These are phyloP conservation scores for Xylona heveae DNA, from an alignment of 495 filamentous ascomycete genomes.

Conservation along the genomic window DNA sequence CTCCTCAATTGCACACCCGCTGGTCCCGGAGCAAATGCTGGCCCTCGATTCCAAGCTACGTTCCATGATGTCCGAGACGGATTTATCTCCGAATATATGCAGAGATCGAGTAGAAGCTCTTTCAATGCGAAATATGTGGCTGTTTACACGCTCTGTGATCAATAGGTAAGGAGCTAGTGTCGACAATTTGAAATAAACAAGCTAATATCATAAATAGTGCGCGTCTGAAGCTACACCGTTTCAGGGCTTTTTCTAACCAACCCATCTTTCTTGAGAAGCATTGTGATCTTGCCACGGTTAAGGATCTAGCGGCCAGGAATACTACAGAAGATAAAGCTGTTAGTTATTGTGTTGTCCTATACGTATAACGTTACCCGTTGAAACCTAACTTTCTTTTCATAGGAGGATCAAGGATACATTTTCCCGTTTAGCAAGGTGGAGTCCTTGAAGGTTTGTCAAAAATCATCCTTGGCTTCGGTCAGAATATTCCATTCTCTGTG, in stretches of 20 bases:
- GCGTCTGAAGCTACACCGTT: slow-evolving; percentile 37
- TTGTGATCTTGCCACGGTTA: slow-evolving; percentile 25
- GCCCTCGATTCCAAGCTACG: slow-evolving; percentile 29
- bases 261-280: slow-evolving; percentile 36
- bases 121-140: too few relatives aligned
- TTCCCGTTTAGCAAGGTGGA: slow-evolving; percentile 31
- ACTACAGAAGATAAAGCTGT: too few relatives aligned
- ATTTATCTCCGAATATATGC: slow-evolving; percentile 20
- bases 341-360: slow-evolving; percentile 13
- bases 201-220: too few relatives aligned
- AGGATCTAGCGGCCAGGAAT: slow-evolving; percentile 10
- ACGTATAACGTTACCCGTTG: slow-evolving; percentile 17
- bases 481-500: slow-evolving; percentile 28
- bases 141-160: too few relatives aligned
- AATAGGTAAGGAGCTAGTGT: too few relatives aligned
- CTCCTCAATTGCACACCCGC: slow-evolving; percentile 19
- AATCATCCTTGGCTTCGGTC: slow-evolving; percentile 27
- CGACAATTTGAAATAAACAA: too few relatives aligned
- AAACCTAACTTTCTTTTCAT: slow-evolving; percentile 15
- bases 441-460: slow-evolving; percentile 31
- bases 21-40: slow-evolving; percentile 30
- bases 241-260: slow-evolving; percentile 36
- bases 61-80: slow-evolving; percentile 24
- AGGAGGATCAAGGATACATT: slow-evolving; percentile 16
- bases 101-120: too few relatives aligned